Conservation (phyloP, 1,284 basidiomycete species). For the Irpex sp. region DNA sequence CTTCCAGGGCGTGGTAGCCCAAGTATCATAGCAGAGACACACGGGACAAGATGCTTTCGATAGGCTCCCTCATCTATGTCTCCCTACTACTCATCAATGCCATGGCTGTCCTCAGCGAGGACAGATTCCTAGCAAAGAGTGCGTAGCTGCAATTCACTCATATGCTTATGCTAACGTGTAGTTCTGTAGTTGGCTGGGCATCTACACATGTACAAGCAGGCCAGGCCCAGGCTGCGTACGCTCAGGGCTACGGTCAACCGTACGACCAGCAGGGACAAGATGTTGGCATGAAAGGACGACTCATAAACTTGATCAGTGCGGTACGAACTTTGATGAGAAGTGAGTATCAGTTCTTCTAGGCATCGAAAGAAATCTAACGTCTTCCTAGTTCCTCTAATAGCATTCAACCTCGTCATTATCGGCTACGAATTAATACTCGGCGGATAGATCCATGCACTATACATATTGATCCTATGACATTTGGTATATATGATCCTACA, state of each 20-base stretch:
- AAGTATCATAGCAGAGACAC: background rate
- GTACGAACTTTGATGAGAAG: conserved; percentile 94
- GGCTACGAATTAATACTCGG: conserved; percentile 75
- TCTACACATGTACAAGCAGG: conserved; percentile 51
- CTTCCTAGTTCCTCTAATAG: conserved; percentile 78
- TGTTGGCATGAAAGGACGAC: conserved; percentile 73
- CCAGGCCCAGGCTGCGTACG: conserved; percentile 43
- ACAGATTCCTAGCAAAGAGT: conserved; percentile 92
- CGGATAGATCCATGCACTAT: conserved; percentile 19
- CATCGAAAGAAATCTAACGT: conserved; percentile 1
- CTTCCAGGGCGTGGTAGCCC: conserved; percentile 1
- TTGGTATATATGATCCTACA: background rate
- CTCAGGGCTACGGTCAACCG: conserved; percentile 61
- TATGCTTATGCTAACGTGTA: background rate
- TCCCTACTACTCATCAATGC: conserved; percentile 85
- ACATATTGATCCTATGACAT: background rate
- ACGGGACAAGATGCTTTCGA: conserved; percentile 35
- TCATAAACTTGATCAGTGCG: conserved; percentile 90
- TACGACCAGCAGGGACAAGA: conserved; percentile 67
- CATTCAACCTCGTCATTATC: conserved; percentile 76
- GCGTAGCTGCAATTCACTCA: conserved; percentile 29
- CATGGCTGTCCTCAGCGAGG: conserved; percentile 91
- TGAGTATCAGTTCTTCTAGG: conserved; percentile 36
- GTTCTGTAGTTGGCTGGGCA: conserved; percentile 84
- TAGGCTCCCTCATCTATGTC: conserved; percentile 70